Percentiles rank a stretch among this genome's conserved stretches.
Conservation (phyloP, 2,329 filamentous ascomycete species). For the Cercospora nicotianae region DNA sequence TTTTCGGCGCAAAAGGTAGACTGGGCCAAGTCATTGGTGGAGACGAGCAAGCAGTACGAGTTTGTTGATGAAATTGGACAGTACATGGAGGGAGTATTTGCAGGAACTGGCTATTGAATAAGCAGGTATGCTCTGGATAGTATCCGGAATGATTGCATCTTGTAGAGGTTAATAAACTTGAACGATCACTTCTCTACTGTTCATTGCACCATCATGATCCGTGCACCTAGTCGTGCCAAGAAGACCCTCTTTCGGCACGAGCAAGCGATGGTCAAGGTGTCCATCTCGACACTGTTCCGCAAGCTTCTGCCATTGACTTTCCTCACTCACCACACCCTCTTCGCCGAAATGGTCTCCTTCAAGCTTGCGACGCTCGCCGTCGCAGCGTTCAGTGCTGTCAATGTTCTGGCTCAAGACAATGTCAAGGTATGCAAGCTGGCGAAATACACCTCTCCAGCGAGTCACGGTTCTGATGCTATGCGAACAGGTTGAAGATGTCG, state of each 20-base stretch:
- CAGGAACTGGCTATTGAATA: slow-evolving; percentile 1
- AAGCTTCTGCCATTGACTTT: slow-evolving; percentile 5
- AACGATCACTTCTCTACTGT: neutral
- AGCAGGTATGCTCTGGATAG: neutral
- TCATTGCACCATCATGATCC: neutral
- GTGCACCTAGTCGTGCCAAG: neutral
- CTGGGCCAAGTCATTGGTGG: neutral
- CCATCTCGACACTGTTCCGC: slow-evolving; percentile 1
- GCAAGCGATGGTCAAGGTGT: slow-evolving; percentile 7
- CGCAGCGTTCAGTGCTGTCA: slow-evolving; percentile 67
- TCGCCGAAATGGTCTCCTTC: slow-evolving; percentile 65
- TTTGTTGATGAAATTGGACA: slow-evolving; percentile 3
- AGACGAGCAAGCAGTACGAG: neutral
- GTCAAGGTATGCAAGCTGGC: slow-evolving; percentile 31
- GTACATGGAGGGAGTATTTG: slow-evolving; percentile 4
- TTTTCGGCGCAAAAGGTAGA: slow-evolving; percentile 4
- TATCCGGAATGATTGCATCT: too few species aligned
- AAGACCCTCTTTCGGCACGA: slow-evolving; percentile 3
- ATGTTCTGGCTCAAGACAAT: slow-evolving; percentile 58
- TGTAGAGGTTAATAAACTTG: neutral
- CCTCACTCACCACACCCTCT: neutral
- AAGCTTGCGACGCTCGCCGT: slow-evolving; percentile 71
- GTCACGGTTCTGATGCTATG: slow-evolving; percentile 23
- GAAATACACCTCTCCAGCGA: slow-evolving; percentile 16
- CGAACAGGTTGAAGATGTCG: slow-evolving; percentile 27